Conservation (phyloP, 495 filamentous ascomycete genomes). For the Corynascus novoguineensis region DNA sequence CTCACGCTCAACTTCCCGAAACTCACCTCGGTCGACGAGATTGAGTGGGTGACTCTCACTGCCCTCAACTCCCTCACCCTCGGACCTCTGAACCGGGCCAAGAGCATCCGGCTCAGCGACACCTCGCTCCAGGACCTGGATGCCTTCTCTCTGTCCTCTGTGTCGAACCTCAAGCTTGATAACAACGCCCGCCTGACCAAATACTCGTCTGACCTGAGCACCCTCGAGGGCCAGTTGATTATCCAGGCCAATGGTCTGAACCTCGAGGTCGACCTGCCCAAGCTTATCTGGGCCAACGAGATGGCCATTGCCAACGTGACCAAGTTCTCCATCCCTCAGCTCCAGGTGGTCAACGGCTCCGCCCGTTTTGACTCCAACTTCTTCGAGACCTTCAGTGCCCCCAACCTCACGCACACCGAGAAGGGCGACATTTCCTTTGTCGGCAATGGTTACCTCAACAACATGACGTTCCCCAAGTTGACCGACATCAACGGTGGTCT, state of each 20-base stretch:
- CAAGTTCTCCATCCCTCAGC: slow-evolving; percentile 67
- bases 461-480: slow-evolving; percentile 68
- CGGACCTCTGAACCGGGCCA: slow-evolving; percentile 55
- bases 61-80: slow-evolving; percentile 64
- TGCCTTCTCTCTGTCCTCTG: slow-evolving; percentile 67
- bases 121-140: slow-evolving; percentile 68
- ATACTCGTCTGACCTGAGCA: slow-evolving; percentile 66
- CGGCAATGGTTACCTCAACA: slow-evolving; percentile 66
- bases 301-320: slow-evolving; percentile 86
- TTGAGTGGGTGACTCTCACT: slow-evolving; percentile 71
- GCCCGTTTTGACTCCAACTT: slow-evolving; percentile 79
- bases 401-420: slow-evolving; percentile 69
- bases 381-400: slow-evolving; percentile 60
- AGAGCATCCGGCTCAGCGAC: slow-evolving; percentile 68
- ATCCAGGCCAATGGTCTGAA: slow-evolving; percentile 61
- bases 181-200: slow-evolving; percentile 68
- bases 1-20: slow-evolving; percentile 55
- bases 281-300: slow-evolving; percentile 71
- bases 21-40: slow-evolving; percentile 56
- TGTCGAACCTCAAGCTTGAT: slow-evolving; percentile 64
- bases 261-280: slow-evolving; percentile 60
- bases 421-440: slow-evolving; percentile 72
- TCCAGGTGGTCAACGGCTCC: slow-evolving; percentile 68
- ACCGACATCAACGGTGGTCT: slow-evolving; percentile 68
- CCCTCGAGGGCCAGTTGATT: slow-evolving; percentile 56